Evolutionary conservation across 805 yeast species (phyloP), one percentile per base, ranked within the genome.

Genomic region (Wickerhamomyces ciferrii): DNA sequence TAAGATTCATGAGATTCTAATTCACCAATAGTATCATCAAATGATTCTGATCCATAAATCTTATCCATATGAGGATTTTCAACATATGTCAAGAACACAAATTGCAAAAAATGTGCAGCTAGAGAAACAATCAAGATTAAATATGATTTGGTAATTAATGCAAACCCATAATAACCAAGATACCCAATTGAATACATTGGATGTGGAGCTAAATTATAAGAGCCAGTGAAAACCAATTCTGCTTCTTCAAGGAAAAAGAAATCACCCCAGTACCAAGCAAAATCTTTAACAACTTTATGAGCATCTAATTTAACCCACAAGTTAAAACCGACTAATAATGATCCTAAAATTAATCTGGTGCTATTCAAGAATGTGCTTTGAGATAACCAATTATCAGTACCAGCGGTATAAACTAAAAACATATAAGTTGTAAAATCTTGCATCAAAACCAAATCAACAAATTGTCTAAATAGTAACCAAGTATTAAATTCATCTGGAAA

Each of bases 261-360:
- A 65, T 88, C 96, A 24, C 96, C 96, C 96, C 96, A 87, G 65
- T 87, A 87, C 96, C 96, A 87, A 11, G 96, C 96, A 61, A 82
- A 87, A 60, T 87, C 96, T 62, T 87, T 87, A 48, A 87, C 90
- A 18, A 87, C 90, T 53, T 90, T 76, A 62, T 87, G 96, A 31
- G 96, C 96, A 62, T 88, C 91, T 21, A 87, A 67, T 62, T 87
- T 87, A 41, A 87, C 96, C 90, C 94, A 84, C 25, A 84, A 70
- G 59, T 87, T 87, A 69, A 88, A 85, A 18, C 84, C 48, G 49
- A 87, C 80, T 54, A 87, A 72, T 5, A 68, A 51, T 1, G 72
- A 54, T n/a, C 96, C 96, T 15, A 81, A 65, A 1, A 68, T 45
- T 60, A 86, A 68, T 56, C 90, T 73, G 31, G 77, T 62, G 48